Evolutionary conservation across 805 yeast species (phyloP).

Genomic region (Nakazawaea ambrosiae): DNA sequence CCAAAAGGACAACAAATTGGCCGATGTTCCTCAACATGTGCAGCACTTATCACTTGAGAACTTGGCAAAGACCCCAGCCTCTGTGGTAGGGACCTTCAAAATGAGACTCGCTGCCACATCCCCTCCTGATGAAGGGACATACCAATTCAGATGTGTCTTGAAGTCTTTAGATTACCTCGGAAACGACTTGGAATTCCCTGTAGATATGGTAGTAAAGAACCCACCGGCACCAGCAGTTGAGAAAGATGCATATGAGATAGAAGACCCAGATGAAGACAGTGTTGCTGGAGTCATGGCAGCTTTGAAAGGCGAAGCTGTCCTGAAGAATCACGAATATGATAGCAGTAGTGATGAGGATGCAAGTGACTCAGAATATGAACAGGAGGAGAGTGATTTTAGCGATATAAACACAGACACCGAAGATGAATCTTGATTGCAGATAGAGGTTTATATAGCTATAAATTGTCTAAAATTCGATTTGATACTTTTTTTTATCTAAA

Average conservation of each 20-base stretch:
- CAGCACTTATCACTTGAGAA: conserved; percentile 49
- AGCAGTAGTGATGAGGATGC: conserved; percentile 22
- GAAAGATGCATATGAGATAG: conserved; percentile 42
- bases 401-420: conserved; percentile 63
- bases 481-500: too few relatives aligned
- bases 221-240: conserved; percentile 39
- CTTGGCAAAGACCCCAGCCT: conserved; percentile 40
- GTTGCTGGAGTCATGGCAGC: conserved; percentile 71
- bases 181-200: conserved; percentile 65
- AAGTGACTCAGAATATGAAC: conserved; percentile 18
- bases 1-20: conserved; percentile 75
- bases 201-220: conserved; percentile 62
- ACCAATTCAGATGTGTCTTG: conserved; percentile 62
- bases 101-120: conserved; percentile 69
- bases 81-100: conserved; percentile 63
- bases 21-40: conserved; percentile 57
- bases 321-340: conserved; percentile 20
- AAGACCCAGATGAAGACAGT: conserved; percentile 69
- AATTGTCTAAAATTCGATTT: conserved; percentile 19
- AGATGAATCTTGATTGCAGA: too few relatives aligned
- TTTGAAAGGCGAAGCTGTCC: conserved; percentile 54
- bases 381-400: conserved; percentile 27
- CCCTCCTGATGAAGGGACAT: conserved; percentile 63
- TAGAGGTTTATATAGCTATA: not conserved
- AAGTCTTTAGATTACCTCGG: conserved; percentile 79